Percentiles rank a stretch among this genome's conserved stretches.
phyloP scores from a whole-genome alignment of 495 filamentous ascomycete species.

The Astrothelium subdiscretum region DNA sequence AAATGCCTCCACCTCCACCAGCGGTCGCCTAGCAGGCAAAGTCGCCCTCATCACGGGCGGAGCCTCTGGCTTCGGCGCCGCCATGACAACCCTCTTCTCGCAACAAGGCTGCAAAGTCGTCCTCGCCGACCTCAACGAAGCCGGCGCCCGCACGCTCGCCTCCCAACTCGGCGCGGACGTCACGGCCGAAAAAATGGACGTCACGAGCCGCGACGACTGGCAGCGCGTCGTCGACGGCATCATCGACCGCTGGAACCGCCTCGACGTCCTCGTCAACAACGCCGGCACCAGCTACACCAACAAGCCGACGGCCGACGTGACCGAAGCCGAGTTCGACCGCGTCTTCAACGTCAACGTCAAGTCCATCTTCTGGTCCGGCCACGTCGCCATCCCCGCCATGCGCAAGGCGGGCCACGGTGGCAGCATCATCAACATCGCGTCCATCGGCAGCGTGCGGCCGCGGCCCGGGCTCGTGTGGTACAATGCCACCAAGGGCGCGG shows the following conservation, averaged over 20 bases:
- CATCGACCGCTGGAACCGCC: neutral
- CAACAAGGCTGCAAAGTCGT: conserved; percentile 5
- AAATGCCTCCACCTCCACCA: neutral
- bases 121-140: conserved; percentile 8
- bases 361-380: conserved; percentile 17
- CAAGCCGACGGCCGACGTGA: conserved; percentile 16
- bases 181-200: conserved; percentile 4
- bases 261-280: conserved; percentile 21
- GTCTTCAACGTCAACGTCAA: conserved; percentile 21
- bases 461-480: conserved; percentile 21
- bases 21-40: neutral
- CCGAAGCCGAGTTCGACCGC: conserved; percentile 22
- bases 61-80: conserved; percentile 6
- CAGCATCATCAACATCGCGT: conserved; percentile 20
- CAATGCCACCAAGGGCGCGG: conserved; percentile 20
- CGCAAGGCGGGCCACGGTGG: conserved; percentile 19
- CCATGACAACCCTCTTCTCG: conserved; percentile 3
- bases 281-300: conserved; percentile 6
- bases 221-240: neutral
- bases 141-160: neutral
- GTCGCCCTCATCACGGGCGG: conserved; percentile 6
- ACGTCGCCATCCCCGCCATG: conserved; percentile 18
- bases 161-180: conserved; percentile 2
- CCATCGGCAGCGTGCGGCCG: conserved; percentile 19
- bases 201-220: conserved; percentile 5